Base-by-base conservation (phyloP, 2,329 filamentous ascomycete genomes). In the Venturia carpophila region DNA sequence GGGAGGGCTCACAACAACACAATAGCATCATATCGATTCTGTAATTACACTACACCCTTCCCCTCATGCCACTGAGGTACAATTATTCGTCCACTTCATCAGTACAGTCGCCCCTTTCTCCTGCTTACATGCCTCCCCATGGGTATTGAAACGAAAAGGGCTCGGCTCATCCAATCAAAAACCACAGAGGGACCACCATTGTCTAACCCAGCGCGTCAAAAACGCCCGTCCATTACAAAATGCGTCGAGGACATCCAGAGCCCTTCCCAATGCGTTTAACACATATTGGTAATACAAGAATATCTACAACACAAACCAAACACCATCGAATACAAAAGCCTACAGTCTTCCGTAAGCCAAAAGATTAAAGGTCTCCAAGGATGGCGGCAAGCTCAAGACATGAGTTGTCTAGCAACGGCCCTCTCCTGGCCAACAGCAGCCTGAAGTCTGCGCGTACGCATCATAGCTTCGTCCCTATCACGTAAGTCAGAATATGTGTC, bases 371-470 rank as follows among this genome's bases (percentile, higher is more conserved):
- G 19, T 47, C 6, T 19, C 6, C 19, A 21, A 5, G 19, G 45
- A 49, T 13, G 45, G 21, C 2, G n/a, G n/a, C 45, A 13, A 49
- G 45, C n/a, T 34, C 27, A 56, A 17, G 49, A 47, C 73, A 80
- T 78, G 58, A 83, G 69, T 60, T 77, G 79, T 72, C 82, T 82
- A 68, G 87, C 79, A 72, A 82, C 83, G 69, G 84, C 79, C 66
- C 83, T 79, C 78, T 91, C 87, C 65, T 82, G 79, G 69, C 86
- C 80, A 68, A 93, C 84, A 71, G 84, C 80, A 63, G 79, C 81
- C 75, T 92, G 87, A 64, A 94, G 81, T 73, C 81, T 83, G 68
- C 86, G 82, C 67, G 90, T 91, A 74, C 88, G 83, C 67, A 84
- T 83, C 70, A 90, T 83, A 24, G 90, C 89, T 68, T 89, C 86